These are phyloP conservation scores for Fusarium clavum DNA, from an alignment of 2,329 filamentous ascomycete species.

Conservation along the genomic window DNA sequence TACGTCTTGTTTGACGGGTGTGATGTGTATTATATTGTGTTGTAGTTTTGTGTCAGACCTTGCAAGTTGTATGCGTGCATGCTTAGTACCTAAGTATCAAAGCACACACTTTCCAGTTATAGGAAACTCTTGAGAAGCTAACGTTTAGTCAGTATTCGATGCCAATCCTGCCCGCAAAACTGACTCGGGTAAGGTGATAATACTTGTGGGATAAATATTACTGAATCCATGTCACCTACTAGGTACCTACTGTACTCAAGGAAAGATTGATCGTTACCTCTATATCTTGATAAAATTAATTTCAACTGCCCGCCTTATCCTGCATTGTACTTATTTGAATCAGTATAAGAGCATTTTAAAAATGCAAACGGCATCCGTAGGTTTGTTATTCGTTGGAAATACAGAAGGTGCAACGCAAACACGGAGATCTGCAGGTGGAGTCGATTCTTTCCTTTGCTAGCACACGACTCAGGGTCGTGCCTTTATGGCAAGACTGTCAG, in stretches of 20 bases:
- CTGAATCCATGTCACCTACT: background rate
- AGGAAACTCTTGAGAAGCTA: conserved; percentile 28
- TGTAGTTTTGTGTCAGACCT: background rate
- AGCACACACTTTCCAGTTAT: conserved; percentile 21
- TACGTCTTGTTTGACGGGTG: background rate
- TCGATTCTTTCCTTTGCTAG: conserved; percentile 2
- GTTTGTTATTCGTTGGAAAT: background rate
- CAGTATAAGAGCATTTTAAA: background rate
- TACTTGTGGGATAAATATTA: background rate
- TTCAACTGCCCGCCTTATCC: background rate
- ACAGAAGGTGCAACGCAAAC: background rate
- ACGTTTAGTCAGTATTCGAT: conserved; percentile 7
- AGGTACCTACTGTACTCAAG: background rate
- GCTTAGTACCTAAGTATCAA: background rate
- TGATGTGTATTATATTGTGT: background rate
- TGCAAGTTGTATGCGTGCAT: background rate
- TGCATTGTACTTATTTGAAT: background rate
- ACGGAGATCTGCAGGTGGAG: conserved; percentile 15
- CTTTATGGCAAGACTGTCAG: conserved; percentile 30
- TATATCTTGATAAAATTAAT: background rate
- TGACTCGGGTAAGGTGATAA: conserved; percentile 21
- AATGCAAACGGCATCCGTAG: background rate
- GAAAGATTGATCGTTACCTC: background rate
- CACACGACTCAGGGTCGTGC: conserved; percentile 43
- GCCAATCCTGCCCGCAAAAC: conserved; percentile 11